A percentile compares a stretch with the other conserved stretches of the same genome.
Evolutionary conservation across 805 yeast genomes (phyloP).

Genomic region (Lachancea cidri): DNA sequence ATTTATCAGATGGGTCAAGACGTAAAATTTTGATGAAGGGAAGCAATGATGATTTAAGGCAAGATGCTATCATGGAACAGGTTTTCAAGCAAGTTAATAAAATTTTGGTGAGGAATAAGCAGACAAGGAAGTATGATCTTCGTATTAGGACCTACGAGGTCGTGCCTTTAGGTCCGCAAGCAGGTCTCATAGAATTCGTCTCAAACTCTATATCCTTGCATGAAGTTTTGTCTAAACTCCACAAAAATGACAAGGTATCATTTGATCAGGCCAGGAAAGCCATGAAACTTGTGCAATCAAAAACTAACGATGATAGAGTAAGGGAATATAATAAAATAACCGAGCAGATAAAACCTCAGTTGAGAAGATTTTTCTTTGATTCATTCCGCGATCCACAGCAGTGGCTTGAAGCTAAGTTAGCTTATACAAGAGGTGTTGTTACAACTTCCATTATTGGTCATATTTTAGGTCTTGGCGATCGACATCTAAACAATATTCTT

Average conservation of each 20-base stretch:
- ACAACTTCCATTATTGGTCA: constrained; percentile 83
- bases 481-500: constrained; percentile 87
- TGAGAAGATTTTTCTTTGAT: constrained; percentile 65
- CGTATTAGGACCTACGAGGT: constrained; percentile 81
- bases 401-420: constrained; percentile 66
- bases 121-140: constrained; percentile 52
- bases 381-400: constrained; percentile 58
- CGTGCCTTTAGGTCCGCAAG: constrained; percentile 78
- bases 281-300: constrained; percentile 56
- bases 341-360: constrained; percentile 53
- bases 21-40: constrained; percentile 70
- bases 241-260: constrained; percentile 45
- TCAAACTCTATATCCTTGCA: constrained; percentile 64
- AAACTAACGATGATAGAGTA: constrained; percentile 40
- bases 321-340: constrained; percentile 44
- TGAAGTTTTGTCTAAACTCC: constrained; percentile 64
- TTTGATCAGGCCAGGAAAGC: constrained; percentile 54
- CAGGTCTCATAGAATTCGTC: constrained; percentile 91
- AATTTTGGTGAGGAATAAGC: constrained; percentile 51
- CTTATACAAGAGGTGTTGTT: constrained; percentile 75
- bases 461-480: constrained; percentile 87
- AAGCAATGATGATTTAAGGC: constrained; percentile 87
- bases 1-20: constrained; percentile 50
- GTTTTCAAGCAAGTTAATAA: constrained; percentile 83
- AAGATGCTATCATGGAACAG: constrained; percentile 97